A percentile compares a stretch with the other conserved stretches of the same genome.
Evolutionary conservation across 2,329 filamentous ascomycete species (phyloP).

Genomic region (Zasmidium citrigriseum): DNA sequence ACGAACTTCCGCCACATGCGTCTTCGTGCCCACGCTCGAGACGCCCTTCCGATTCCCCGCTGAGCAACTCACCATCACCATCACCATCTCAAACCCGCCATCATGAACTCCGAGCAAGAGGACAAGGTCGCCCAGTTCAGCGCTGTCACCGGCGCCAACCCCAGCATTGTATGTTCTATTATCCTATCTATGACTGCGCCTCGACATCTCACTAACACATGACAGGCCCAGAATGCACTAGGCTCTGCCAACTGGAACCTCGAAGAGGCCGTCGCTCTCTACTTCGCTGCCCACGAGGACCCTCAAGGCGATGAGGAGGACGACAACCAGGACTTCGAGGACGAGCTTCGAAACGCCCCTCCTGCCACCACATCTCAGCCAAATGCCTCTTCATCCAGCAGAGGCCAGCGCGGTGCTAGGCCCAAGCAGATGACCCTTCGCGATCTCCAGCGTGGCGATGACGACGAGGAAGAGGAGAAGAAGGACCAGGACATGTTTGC

Average conservation of each 20-base stretch:
- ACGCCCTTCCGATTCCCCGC: neutral
- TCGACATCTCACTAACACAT: neutral
- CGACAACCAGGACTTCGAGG: slow-evolving; percentile 18
- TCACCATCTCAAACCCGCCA: slow-evolving; percentile 8
- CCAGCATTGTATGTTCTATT: slow-evolving; percentile 31
- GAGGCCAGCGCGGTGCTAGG: slow-evolving; percentile 27
- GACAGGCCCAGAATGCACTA: slow-evolving; percentile 47
- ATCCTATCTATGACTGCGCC: neutral
- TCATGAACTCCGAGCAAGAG: slow-evolving; percentile 34
- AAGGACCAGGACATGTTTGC: slow-evolving; percentile 72
- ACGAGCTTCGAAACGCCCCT: slow-evolving; percentile 15
- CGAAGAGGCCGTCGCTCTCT: slow-evolving; percentile 46
- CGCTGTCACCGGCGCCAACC: slow-evolving; percentile 37
- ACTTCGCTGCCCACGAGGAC: slow-evolving; percentile 46
- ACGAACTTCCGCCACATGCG: neutral
- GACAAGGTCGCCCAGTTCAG: slow-evolving; percentile 39
- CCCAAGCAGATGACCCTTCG: slow-evolving; percentile 43
- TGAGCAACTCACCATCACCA: slow-evolving; percentile 2
- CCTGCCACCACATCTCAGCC: slow-evolving; percentile 11
- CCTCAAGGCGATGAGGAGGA: slow-evolving; percentile 38
- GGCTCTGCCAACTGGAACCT: slow-evolving; percentile 48
- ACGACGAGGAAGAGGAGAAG: slow-evolving; percentile 63
- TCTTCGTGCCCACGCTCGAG: too few relatives aligned
- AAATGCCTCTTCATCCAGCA: slow-evolving; percentile 18
- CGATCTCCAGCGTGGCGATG: slow-evolving; percentile 53